Evolutionary conservation across 768 basidiomycete species (phyloP).

Genomic region (Calocybe indica): DNA sequence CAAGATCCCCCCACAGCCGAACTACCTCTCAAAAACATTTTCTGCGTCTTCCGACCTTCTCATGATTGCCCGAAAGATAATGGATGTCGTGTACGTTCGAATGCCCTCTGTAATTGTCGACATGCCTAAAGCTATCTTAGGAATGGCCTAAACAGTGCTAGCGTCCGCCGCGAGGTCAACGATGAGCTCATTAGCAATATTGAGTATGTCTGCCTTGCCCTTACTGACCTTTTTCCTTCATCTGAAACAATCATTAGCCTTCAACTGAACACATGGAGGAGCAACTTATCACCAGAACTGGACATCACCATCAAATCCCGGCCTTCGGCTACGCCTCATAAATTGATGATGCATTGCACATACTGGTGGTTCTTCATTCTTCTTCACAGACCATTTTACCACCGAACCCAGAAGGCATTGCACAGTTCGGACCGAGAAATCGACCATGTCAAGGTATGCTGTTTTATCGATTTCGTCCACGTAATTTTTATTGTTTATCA

Average conservation of each 20-base stretch:
- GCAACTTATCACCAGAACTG: conserved; percentile 36
- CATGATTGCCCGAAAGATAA: conserved; percentile 41
- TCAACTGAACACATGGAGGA: conserved; percentile 45
- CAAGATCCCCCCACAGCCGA: conserved; percentile 33
- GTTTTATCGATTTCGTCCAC: background rate
- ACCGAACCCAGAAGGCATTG: conserved; percentile 30
- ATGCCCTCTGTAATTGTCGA: background rate
- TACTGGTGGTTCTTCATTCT: conserved; percentile 59
- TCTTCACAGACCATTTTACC: conserved; percentile 53
- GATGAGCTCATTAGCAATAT: conserved; percentile 46
- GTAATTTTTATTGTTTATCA: conserved; percentile 19
- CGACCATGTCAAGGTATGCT: conserved; percentile 46
- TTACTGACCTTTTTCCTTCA: background rate
- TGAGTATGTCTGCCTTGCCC: conserved; percentile 31
- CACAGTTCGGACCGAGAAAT: conserved; percentile 32
- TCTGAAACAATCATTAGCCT: conserved; percentile 20
- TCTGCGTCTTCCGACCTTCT: conserved; percentile 43
- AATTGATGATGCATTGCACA: conserved; percentile 48
- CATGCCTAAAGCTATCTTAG: conserved; percentile 9
- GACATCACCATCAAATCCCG: conserved; percentile 44
- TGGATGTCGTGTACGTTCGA: conserved; percentile 48
- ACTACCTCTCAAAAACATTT: conserved; percentile 40
- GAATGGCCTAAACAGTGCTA: conserved; percentile 35
- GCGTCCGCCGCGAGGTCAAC: conserved; percentile 32
- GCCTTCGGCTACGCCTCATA: conserved; percentile 43